Conservation (phyloP, 2,329 filamentous ascomycete species). For the Penicillium sp. region DNA sequence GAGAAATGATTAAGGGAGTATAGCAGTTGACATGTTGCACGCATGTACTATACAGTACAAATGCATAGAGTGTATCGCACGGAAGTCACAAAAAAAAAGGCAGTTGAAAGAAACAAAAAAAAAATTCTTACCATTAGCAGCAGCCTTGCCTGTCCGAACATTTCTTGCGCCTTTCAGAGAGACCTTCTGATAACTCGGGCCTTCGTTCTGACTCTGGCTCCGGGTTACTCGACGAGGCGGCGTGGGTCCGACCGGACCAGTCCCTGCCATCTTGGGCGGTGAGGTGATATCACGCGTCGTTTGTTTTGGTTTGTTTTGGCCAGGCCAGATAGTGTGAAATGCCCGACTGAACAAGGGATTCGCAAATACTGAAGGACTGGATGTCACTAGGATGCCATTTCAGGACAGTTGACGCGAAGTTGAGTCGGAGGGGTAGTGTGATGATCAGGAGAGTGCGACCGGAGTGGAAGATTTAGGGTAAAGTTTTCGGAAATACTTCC, state of each 20-base stretch:
- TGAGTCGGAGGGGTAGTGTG: background rate
- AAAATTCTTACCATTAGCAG: conserved; percentile 7
- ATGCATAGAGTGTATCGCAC: no score
- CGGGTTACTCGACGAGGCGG: conserved; percentile 31
- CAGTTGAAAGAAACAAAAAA: background rate
- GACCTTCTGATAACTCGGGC: background rate
- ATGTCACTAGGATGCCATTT: background rate
- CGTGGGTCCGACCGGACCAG: background rate
- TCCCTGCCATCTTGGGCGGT: conserved; percentile 8
- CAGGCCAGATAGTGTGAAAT: background rate
- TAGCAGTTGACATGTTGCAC: background rate
- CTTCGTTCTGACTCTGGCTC: conserved; percentile 32
- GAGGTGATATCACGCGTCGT: background rate
- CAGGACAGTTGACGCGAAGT: background rate
- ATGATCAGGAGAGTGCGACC: background rate
- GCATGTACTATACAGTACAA: background rate
- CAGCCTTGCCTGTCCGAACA: conserved; percentile 4
- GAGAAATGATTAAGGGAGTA: background rate
- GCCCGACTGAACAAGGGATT: background rate
- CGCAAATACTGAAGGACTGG: no score
- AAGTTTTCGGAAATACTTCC: background rate
- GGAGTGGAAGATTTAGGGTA: background rate
- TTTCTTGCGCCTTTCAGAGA: background rate
- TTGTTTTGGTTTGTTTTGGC: background rate
- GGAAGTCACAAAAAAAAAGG: background rate